phyloP scores from a whole-genome alignment of 805 yeast species.

The Ascoidea asiatica region DNA sequence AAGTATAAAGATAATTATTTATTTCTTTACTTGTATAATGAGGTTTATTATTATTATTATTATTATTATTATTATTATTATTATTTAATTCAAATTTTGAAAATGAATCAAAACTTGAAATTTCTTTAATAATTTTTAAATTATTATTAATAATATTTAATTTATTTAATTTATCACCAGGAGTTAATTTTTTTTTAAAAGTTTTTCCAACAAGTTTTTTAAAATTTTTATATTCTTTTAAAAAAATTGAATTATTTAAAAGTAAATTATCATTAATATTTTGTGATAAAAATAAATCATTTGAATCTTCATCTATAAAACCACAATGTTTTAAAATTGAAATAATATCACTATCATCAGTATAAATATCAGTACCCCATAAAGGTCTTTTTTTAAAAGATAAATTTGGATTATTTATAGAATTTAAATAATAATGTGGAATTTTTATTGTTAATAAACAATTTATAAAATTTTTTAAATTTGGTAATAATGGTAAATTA shows the following conservation, averaged over 20 bases:
- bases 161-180: conserved; percentile 24
- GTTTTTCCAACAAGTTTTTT: not conserved
- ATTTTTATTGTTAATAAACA: conserved; percentile 18
- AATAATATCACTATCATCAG: conserved; percentile 85
- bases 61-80: too few relatives aligned
- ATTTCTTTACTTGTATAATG: not conserved
- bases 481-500: conserved; percentile 18
- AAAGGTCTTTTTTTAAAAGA: conserved; percentile 15
- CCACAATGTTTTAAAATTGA: conserved; percentile 70
- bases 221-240: conserved; percentile 11
- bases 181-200: conserved; percentile 19
- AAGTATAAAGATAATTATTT: too few relatives aligned
- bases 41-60: too few relatives aligned
- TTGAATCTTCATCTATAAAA: conserved; percentile 26
- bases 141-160: conserved; percentile 15
- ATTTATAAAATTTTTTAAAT: conserved; percentile 27
- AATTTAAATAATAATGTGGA: conserved; percentile 14
- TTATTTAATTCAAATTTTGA: not conserved
- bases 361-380: conserved; percentile 91
- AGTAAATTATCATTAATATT: too few relatives aligned
- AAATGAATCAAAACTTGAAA: not conserved
- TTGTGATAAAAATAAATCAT: conserved; percentile 1
- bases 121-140: conserved; percentile 12
- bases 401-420: conserved; percentile 5
- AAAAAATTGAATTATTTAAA: not conserved